Evolutionary conservation across 169 alveolate genomes (phyloP), one percentile per base, ranked within the genome.

Genomic region (Theileria annulata): DNA sequence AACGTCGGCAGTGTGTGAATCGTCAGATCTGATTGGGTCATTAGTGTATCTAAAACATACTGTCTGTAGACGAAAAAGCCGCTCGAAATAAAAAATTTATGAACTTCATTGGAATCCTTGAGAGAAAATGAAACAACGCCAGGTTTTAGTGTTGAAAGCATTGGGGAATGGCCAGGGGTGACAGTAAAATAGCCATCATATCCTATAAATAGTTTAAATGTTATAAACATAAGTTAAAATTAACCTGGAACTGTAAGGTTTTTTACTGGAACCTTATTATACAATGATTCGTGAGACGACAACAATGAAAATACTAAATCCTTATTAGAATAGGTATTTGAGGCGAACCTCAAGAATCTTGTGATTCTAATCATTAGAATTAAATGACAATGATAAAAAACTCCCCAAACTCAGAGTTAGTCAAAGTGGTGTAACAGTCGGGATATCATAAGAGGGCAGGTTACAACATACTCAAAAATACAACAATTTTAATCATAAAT

Each of bases 161-260:
- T 66, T 19, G 90, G 84, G 21, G 87, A 76, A 49, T 84, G 90
- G 5, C 90, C 90, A 58, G 69, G 56, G 12, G 90, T 84, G 27
- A 84, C 74, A 17, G 90, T 84, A 69, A 84, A 84, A 62, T 84
- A 84, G 17, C 90, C 90, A 67, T 84, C 90, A 30, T 66, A 72
- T 0, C 90, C 90, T 82, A 64, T 12, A 33, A 28, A 25, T 15
- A 4, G 31, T 62, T 69, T 48, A 23, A 21, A 0, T 76, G 35
- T 37, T 33, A 69, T 5, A 37, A 28, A 23, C 0, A 30, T 21
- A 31, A 30, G 47, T 33, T 25, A 23, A 37, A 71, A 48, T 13
- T 9, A 23, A 72, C 79, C 79, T 72, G 79, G 79, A 2, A 72
- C 30, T 13, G 79, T 72, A 42, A 72, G 75, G 17, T 19, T 23